Base-by-base conservation (phyloP, 306 rosid species). In the Prunus campanulata region DNA sequence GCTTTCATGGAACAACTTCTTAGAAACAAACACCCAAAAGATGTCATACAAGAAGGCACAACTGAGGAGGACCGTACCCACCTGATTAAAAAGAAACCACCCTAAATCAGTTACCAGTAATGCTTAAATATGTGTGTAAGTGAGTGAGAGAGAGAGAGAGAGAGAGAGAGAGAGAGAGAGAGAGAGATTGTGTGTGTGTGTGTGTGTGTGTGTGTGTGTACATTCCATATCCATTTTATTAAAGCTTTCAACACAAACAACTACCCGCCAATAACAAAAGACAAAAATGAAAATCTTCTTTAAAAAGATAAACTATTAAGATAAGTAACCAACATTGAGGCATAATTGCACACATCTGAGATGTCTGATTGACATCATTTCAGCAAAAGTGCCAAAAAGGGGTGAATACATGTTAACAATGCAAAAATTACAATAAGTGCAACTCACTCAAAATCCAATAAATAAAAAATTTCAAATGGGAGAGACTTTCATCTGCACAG, bases 1-100 rank as follows among this genome's bases (percentile, higher is more conserved):
- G 50, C 99, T 96, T 86, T 92, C 93, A 67, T 80, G 88, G 90
- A 96, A 92, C 80, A 96, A 27, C 88, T 84, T 91, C 75, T 76
- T 87, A 42, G 97, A 96, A 84, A 91, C 66, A 84, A 92, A 96
- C 77, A 96, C 99, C 99, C 99, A 96, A 81, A 93, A 96, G 68
- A 96, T 82, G 82, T 96, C 98, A 22, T 96, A 96, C 71, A 92
- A 72, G 81, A 96, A 90, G 57, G 97, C 96, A 78, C 99, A 96
- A 76, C 93, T 64, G 59, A 92, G 98, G 59, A 96, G 97, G 82
- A 96, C 96, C 11, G 93, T 86, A 49, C 98, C 99, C 8, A 96
- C 99, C 99, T 92, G 77, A 79, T 76, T 47, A 68, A 76, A 16
- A 49, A 64, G 35, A 64, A 83, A 56, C 61, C 66, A 63, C 83